Base-by-base conservation (phyloP, 139 green algal species). In the Chlorella sp. region DNA sequence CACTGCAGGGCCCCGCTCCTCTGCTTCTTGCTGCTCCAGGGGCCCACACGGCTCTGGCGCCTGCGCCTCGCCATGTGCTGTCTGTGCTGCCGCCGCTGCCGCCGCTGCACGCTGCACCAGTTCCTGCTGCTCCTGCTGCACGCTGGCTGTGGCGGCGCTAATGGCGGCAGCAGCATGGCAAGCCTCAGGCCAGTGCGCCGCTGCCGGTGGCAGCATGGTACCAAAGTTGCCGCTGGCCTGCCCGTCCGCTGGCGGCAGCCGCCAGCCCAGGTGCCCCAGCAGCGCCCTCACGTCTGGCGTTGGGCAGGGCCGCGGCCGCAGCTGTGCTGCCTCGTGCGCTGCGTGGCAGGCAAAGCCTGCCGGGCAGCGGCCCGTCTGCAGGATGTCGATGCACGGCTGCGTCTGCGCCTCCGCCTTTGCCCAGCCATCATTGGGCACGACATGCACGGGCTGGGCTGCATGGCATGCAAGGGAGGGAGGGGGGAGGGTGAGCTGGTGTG, bases 281-380 rank as follows among this genome's bases (percentile, higher is more conserved):
- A 30, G n/a, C 2, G 38, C 1, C 11, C 70, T 41, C 14, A 76
- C 24, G 24, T 38, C 28, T 9, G 41, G 70, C 17, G 41, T 51
- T 1, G 70, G 70, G 41, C 51, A 30, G 24, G 40, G 70, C 20
- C 41, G 70, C 41, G 70, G 70, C 41, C 26, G 70, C 41, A 76
- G 70, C 41, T 76, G 24, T 0, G 6, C 41, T 20, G 40, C 26
- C 2, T 11, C 34, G 41, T 76, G 70, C 3, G 70, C 70, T 3
- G 26, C 56, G 41, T 34, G 41, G 41, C 70, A 76, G 40, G 40
- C 70, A 13, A 22, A 30, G 41, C 70, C 70, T 4, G 70, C 70
- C 5, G 70, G 70, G 70, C 70, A 76, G 41, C 26, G 26, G 41
- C 70, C 70, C 22, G 70, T 76, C 70, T 76, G 70, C 40, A 76